Base-by-base conservation (phyloP, 306 rosid genomes). In the Citrullus amarus region DNA sequence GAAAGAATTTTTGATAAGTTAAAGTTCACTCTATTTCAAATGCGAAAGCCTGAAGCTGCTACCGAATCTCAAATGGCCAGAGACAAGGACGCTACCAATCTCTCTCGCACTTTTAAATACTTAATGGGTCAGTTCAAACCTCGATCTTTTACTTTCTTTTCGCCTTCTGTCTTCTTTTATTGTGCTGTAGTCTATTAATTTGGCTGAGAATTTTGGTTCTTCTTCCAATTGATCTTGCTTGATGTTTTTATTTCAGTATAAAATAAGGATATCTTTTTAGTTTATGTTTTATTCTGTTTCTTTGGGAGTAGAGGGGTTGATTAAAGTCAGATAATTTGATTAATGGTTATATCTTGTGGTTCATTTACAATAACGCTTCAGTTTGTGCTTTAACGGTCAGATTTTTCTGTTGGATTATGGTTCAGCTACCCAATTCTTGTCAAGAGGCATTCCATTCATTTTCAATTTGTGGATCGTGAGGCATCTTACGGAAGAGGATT, bases 401-500 rank as follows among this genome's bases (percentile, higher is more conserved):
- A 15, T 50, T 30, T 25, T 22, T 43, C 43, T 54, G 51, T 41
- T 22, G 68, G 56, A 70, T 69, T 32, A 75, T 82, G 72, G 51
- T 79, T 74, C 86, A 95, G 98, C 98, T 84, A 95, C 97, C 22
- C 98, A 92, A 80, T 81, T 95, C 86, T 86, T 92, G 86, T 95
- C 98, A 32, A 88, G 98, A 78, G 98, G 98, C 65, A 92, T 95
- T 48, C 97, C 97, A 44, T 95, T 95, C 78, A 81, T 92, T 79
- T 92, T 95, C 91, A 95, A 92, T 85, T 89, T 93, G 43, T 92
- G 96, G 97, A 91, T 95, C 77, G 90, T 92, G 67, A 87, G 98
- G 88, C 94, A 92, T 83, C 96, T 95, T 43, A 89, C 91, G 22
- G 85, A 83, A 77, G 93, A 91, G 81, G 97, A 95, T 82, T 95